Conservation (phyloP, 768 basidiomycete genomes). For the Candolleomyces efflorescens region DNA sequence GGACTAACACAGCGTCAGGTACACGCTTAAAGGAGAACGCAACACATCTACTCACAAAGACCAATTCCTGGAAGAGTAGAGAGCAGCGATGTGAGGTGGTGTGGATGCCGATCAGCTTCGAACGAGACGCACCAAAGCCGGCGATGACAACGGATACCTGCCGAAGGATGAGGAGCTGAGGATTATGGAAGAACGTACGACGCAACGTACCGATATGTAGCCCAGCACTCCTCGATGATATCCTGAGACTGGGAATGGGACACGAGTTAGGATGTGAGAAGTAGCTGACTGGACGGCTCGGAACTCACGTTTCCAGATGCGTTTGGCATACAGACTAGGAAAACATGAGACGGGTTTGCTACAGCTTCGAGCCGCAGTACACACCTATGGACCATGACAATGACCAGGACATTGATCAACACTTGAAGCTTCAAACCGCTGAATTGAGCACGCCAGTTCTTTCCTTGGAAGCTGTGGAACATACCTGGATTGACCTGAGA, state of each 20-base stretch:
- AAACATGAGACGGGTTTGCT: background rate
- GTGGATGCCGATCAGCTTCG: too few relatives aligned
- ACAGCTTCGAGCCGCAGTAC: constrained; percentile 9
- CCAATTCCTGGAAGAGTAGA: constrained; percentile 24
- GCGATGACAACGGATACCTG: constrained; percentile 30
- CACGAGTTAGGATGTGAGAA: background rate
- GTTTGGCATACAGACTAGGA: constrained; percentile 37
- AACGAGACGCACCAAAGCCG: constrained; percentile 31
- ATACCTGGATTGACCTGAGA: constrained; percentile 31
- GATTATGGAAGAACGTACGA: background rate
- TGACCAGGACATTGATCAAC: constrained; percentile 38
- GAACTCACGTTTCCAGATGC: constrained; percentile 44
- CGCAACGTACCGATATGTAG: constrained; percentile 19
- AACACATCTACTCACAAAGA: constrained; percentile 19
- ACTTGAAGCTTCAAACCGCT: constrained; percentile 31
- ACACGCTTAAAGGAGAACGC: background rate
- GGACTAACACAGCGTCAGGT: constrained; percentile 16
- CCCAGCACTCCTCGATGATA: constrained; percentile 22
- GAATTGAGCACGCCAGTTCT: background rate
- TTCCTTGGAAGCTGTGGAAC: background rate
- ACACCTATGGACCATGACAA: constrained; percentile 41
- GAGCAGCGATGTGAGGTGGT: background rate
- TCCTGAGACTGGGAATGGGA: constrained; percentile 21
- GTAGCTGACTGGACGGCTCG: too few relatives aligned
- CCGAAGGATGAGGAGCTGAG: background rate